These are phyloP conservation scores for Bullera alba DNA, from an alignment of 768 basidiomycete species.

Conservation along the genomic window DNA sequence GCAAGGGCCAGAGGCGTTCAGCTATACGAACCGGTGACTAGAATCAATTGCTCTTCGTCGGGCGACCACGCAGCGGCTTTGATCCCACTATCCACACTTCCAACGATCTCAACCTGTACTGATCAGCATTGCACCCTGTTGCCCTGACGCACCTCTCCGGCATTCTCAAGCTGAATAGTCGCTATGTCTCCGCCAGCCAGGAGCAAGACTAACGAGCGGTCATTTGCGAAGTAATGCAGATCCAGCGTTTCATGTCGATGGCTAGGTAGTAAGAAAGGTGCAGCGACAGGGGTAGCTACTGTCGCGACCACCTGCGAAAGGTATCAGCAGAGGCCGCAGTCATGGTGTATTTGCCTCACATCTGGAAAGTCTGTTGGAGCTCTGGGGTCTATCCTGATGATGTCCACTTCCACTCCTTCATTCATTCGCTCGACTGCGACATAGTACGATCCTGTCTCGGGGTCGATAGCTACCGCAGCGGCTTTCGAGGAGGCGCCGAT, in stretches of 20 bases:
- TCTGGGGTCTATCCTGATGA: constrained; percentile 49
- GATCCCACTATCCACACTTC: constrained; percentile 78
- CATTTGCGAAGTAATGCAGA: constrained; percentile 65
- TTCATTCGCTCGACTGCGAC: constrained; percentile 53
- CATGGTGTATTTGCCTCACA: constrained; percentile 5
- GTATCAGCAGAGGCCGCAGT: neutral
- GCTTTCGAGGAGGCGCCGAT: neutral
- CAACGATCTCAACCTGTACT: constrained; percentile 67
- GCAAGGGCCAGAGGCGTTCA: too few relatives aligned
- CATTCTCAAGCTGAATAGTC: constrained; percentile 53
- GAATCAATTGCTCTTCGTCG: constrained; percentile 75
- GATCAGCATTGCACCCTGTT: neutral
- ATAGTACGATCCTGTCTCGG: constrained; percentile 49
- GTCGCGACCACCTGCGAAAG: constrained; percentile 18
- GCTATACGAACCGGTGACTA: constrained; percentile 62
- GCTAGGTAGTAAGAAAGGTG: constrained; percentile 24
- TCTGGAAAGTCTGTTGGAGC: constrained; percentile 4
- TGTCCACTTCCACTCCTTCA: constrained; percentile 53
- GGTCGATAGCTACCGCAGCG: constrained; percentile 25
- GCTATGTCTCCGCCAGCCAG: constrained; percentile 77
- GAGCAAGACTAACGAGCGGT: constrained; percentile 59
- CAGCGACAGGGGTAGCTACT: constrained; percentile 33
- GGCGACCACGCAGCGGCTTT: constrained; percentile 80
- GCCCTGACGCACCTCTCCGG: constrained; percentile 48
- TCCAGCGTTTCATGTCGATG: constrained; percentile 52